Base-by-base conservation (phyloP, 2,329 filamentous ascomycete species). In the Eurotiales sp. region DNA sequence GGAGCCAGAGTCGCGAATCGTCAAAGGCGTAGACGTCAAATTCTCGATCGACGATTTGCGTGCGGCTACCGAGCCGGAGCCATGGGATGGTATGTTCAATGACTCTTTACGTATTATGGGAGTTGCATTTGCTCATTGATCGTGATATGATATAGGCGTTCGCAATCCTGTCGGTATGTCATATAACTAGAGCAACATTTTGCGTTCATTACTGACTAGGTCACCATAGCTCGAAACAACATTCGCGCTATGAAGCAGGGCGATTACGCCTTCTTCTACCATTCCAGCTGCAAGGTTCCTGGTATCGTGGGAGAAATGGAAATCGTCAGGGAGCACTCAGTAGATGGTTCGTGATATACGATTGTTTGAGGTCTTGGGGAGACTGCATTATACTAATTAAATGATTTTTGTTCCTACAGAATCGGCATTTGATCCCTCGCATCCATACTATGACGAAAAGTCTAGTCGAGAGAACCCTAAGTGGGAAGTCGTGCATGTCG, bases 191-290 rank as follows among this genome's bases (percentile, higher is more conserved):
- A 12, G 30, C 19, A 27, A 11, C 25, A 27, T n/a, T n/a, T n/a
- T n/a, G n/a, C n/a, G n/a, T n/a, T n/a, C n/a, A 34, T 15, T 49
- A 27, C 46, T 49, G 8, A 49, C 39, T 2, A 30, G 37, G 8
- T 32, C 48, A 40, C 67, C 22, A 30, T 30, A 71, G 92, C 92
- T 6, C 83, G 89, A 22, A 97, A 96, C 64, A 90, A 96, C 66
- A 85, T 99, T 72, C 83, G 88, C 25, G 82, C 84, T 8, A 99
- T 99, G 93, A 90, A 88, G 61, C 84, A 85, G 51, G 91, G 91
- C 46, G 93, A 99, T 64, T 77, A 91, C 27, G 91, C 90, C 22
- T 97, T 99, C 73, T 97, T 99, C 74, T 97, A 97, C 66, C 92
- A 96, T 71, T 95, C 88, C 42, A 95, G 93, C 62, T 93, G 88